Evolutionary conservation across 2,329 filamentous ascomycete genomes (phyloP).

Genomic region (Mariannaea elegans): DNA sequence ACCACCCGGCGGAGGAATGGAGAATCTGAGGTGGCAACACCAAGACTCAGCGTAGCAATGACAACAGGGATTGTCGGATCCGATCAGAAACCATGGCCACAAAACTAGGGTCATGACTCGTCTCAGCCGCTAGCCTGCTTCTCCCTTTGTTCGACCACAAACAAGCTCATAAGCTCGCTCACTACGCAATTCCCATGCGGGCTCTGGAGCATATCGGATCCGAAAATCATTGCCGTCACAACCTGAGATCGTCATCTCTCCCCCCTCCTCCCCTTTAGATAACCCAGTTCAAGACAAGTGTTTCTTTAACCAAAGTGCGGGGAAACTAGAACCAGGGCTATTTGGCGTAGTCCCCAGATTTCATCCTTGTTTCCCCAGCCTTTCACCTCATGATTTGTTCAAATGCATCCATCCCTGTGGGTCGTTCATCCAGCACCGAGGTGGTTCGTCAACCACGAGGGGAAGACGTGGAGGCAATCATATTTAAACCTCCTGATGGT

Average conservation of each 20-base stretch:
- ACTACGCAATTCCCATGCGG: too few relatives aligned
- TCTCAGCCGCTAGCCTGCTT: not conserved
- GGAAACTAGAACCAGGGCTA: not conserved
- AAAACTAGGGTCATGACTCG: too few relatives aligned
- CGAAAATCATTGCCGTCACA: constrained; percentile 3
- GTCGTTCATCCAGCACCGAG: not conserved
- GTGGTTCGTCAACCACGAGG: constrained; percentile 27
- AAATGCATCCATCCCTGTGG: not conserved
- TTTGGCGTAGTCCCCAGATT: not conserved
- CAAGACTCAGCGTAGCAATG: not conserved
- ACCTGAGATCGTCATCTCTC: not conserved
- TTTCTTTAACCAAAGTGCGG: constrained; percentile 8
- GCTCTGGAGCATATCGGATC: constrained; percentile 29
- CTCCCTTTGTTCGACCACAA: too few relatives aligned
- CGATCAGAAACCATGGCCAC: constrained; percentile 11
- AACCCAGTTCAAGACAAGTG: constrained; percentile 27
- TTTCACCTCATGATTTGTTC: constrained; percentile 1
- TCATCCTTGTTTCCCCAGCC: constrained; percentile 14
- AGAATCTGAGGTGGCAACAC: not conserved
- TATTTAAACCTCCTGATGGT: constrained; percentile 35
- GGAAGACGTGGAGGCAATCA: not conserved
- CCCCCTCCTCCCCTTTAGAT: not conserved
- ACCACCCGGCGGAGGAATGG: too few relatives aligned
- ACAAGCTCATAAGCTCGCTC: too few relatives aligned
- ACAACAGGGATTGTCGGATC: constrained; percentile 31